These are phyloP conservation scores for Psilocybe mexicana DNA, from an alignment of 1,284 basidiomycete species.

Conservation along the genomic window DNA sequence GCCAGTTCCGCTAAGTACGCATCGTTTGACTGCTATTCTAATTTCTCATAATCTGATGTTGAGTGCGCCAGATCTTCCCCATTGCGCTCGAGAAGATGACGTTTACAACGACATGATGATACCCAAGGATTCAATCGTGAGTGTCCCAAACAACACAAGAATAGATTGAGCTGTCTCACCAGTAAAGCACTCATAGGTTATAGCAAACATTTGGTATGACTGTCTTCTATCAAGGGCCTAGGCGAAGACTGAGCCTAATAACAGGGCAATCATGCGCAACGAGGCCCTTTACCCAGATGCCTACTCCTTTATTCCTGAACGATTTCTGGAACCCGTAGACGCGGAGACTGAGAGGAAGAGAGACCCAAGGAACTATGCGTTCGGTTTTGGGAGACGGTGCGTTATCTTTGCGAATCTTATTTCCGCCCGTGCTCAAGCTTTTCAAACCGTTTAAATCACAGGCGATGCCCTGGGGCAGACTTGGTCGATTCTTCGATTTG, in stretches of 20 bases:
- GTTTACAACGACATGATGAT: not conserved
- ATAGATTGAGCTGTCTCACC: not conserved
- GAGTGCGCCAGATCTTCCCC: not conserved
- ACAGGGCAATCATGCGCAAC: not conserved
- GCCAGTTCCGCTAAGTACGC: conserved; percentile 9
- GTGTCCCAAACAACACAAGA: not conserved
- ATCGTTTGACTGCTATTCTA: not conserved
- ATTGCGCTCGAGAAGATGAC: not conserved
- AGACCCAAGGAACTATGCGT: not conserved
- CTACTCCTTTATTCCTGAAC: not conserved
- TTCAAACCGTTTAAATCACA: not conserved
- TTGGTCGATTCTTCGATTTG: conserved; percentile 14
- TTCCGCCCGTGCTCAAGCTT: no score
- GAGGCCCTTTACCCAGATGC: not conserved
- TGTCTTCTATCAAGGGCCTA: not conserved
- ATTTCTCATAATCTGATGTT: not conserved
- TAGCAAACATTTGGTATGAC: not conserved
- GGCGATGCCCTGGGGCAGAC: conserved; percentile 18
- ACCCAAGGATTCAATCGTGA: not conserved
- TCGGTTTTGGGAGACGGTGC: not conserved
- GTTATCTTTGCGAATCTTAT: not conserved
- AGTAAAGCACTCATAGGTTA: not conserved
- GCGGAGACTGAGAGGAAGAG: not conserved
- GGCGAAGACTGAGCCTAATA: no score
- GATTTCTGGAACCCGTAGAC: not conserved